Percentiles rank a stretch among this genome's conserved stretches.
Conservation (phyloP, 1,284 basidiomycete species). For the Cerrena zonata region DNA sequence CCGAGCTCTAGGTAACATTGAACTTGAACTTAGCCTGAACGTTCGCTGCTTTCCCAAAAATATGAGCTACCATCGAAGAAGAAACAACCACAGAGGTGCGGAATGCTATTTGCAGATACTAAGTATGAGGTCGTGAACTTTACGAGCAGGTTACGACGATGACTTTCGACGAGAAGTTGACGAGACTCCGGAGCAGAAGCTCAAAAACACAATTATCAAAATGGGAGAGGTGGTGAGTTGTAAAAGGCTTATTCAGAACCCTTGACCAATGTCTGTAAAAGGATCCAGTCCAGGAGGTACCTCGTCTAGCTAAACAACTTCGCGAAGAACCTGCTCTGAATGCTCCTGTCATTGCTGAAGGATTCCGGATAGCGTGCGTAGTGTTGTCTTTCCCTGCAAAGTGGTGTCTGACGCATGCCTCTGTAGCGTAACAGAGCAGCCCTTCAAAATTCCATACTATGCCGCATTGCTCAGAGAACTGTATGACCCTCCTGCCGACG, state of each 20-base stretch:
- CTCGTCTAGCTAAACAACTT: constrained; percentile 59
- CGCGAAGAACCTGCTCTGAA: constrained; percentile 52
- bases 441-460: constrained; percentile 86
- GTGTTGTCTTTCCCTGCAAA: constrained; percentile 5
- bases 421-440: constrained; percentile 75
- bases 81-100: constrained; percentile 46
- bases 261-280: constrained; percentile 22
- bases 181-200: constrained; percentile 70
- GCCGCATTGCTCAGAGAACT: constrained; percentile 75
- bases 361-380: constrained; percentile 68
- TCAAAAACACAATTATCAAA: constrained; percentile 66
- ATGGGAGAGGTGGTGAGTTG: constrained; percentile 81
- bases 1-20: no score
- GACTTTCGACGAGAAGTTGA: constrained; percentile 54
- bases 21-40: no score
- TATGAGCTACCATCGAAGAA: constrained; percentile 45
- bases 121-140: not conserved
- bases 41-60: no score
- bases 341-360: constrained; percentile 64
- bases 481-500: constrained; percentile 40
- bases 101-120: not conserved
- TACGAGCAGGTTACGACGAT: constrained; percentile 19
- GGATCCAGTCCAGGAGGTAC: constrained; percentile 68
- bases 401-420: not conserved
- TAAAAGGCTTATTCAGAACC: no score